A percentile compares a stretch with the other conserved stretches of the same genome.
These are phyloP conservation scores for Sergeia podlipaevii DNA, from an alignment of 208 protist genomes.

Conservation along the genomic window DNA sequence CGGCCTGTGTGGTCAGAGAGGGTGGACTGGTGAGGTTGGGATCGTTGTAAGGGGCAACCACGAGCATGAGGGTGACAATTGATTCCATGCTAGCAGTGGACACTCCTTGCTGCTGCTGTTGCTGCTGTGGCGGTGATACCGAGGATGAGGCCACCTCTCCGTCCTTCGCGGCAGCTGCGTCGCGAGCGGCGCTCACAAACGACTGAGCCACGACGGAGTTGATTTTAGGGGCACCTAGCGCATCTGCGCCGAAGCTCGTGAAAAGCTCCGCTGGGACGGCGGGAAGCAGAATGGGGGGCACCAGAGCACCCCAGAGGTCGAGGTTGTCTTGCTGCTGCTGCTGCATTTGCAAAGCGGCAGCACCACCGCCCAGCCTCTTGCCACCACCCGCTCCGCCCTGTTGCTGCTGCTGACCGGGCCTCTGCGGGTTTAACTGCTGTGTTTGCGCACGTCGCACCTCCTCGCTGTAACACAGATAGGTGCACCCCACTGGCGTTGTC, in stretches of 20 bases:
- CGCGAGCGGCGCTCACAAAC: not conserved
- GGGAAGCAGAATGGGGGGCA: constrained; percentile 67
- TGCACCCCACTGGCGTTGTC: constrained; percentile 50
- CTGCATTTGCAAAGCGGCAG: constrained; percentile 7
- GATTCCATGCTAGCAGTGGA: not conserved
- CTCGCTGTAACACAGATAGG: constrained; percentile 76
- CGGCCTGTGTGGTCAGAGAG: not conserved
- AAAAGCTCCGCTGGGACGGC: constrained; percentile 32
- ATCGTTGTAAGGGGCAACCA: constrained; percentile 60
- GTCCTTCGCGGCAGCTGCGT: not conserved
- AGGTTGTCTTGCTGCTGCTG: constrained; percentile 23
- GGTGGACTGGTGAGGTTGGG: constrained; percentile 15
- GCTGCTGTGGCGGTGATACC: not conserved
- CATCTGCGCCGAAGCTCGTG: constrained; percentile 20
- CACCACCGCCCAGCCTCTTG: no score
- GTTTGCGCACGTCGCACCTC: constrained; percentile 20
- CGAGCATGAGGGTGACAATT: constrained; percentile 40
- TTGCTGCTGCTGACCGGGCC: no score
- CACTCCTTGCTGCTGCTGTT: not conserved
- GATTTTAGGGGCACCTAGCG: constrained; percentile 54
- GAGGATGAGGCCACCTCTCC: constrained; percentile 2
- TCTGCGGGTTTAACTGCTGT: no score
- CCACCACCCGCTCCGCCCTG: constrained; percentile 1
- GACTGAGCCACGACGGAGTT: constrained; percentile 57
- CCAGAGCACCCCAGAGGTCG: constrained; percentile 47